Evolutionary conservation across 2,329 filamentous ascomycete genomes (phyloP).

Genomic region (Ascocoryne sarcoides): DNA sequence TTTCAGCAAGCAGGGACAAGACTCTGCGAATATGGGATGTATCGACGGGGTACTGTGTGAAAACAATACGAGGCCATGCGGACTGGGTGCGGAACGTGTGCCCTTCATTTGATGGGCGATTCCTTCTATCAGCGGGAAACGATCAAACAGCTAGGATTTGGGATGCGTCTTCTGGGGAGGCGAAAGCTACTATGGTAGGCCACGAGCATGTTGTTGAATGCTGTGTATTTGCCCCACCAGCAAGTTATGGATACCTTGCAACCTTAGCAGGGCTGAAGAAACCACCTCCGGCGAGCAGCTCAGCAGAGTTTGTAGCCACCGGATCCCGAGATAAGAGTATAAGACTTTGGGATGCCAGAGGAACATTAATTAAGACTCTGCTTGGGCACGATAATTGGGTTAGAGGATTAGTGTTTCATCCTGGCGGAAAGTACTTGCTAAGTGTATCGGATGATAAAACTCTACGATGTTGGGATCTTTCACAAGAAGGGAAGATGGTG

Average conservation of each 20-base stretch:
- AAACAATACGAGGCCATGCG: conserved; percentile 76
- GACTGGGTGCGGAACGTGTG: conserved; percentile 89
- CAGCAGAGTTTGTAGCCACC: conserved; percentile 83
- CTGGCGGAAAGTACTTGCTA: conserved; percentile 81
- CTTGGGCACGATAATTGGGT: conserved; percentile 94
- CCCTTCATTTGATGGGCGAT: conserved; percentile 75
- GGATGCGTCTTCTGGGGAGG: conserved; percentile 68
- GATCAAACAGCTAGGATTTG: conserved; percentile 77
- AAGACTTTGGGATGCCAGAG: conserved; percentile 78
- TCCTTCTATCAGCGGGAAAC: conserved; percentile 72
- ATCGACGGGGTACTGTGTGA: conserved; percentile 84
- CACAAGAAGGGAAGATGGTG: conserved; percentile 83
- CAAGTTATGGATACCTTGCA: conserved; percentile 70
- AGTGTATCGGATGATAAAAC: conserved; percentile 87
- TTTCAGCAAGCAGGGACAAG: conserved; percentile 78
- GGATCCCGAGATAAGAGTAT: conserved; percentile 88
- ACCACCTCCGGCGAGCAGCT: conserved; percentile 61
- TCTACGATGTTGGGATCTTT: conserved; percentile 86
- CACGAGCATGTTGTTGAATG: conserved; percentile 85
- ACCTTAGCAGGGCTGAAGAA: conserved; percentile 75
- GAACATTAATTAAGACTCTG: conserved; percentile 75
- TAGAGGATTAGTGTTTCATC: conserved; percentile 77
- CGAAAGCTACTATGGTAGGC: conserved; percentile 70
- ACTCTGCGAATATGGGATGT: conserved; percentile 87
- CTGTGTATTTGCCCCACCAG: conserved; percentile 73